These are phyloP conservation scores for Symmetrospora coprosmae DNA, from an alignment of 768 basidiomycete genomes.

Conservation along the genomic window DNA sequence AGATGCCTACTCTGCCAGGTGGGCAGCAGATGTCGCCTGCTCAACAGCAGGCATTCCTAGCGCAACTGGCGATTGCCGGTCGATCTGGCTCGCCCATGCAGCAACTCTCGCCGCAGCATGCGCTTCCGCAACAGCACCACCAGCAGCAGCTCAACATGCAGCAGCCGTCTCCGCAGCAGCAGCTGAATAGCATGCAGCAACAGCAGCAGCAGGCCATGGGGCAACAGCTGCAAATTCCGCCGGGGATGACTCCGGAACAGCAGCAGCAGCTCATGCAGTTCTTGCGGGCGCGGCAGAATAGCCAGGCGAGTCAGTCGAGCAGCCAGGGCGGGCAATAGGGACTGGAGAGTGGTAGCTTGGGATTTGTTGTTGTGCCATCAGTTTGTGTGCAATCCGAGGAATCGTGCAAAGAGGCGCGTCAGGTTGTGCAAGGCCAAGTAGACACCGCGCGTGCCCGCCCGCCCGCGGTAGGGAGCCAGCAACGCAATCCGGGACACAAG, in stretches of 20 bases:
- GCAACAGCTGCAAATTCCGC: background rate
- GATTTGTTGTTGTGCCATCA: background rate
- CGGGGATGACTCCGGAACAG: background rate
- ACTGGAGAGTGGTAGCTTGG: background rate
- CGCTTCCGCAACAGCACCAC: background rate
- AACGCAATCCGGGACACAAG: no score
- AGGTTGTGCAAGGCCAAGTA: no score
- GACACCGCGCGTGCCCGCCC: no score
- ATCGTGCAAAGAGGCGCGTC: no score
- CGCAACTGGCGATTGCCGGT: background rate
- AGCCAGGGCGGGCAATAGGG: conserved; percentile 3
- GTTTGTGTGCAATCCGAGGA: no score
- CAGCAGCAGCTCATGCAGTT: conserved; percentile 4
- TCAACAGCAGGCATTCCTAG: conserved; percentile 13
- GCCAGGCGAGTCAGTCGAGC: conserved; percentile 14
- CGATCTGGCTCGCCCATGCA: no score
- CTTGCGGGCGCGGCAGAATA: conserved; percentile 11
- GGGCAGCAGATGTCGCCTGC: conserved; percentile 1
- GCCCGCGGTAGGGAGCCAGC: no score
- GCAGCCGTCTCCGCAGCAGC: background rate
- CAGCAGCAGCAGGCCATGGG: background rate
- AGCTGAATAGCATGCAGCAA: conserved; percentile 1
- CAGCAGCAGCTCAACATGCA: background rate
- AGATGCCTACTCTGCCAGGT: conserved; percentile 20
- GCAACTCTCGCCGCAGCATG: no score